A percentile compares a stretch with the other conserved stretches of the same genome.
These are phyloP conservation scores for Populus simonii DNA, from an alignment of 345 rosid species.

Conservation along the genomic window DNA sequence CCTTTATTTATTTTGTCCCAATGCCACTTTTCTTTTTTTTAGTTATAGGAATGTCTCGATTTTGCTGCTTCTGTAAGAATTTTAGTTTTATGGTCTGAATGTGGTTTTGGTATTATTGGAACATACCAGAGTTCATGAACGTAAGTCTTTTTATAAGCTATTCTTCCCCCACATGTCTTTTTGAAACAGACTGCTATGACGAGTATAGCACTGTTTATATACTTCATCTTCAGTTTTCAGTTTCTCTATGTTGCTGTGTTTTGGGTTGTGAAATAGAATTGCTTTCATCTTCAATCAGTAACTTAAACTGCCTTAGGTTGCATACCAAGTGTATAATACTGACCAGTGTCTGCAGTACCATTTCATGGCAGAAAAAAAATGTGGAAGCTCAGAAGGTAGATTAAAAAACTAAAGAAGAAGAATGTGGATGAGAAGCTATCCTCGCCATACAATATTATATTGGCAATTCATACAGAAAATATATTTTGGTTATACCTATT, in stretches of 20 bases:
- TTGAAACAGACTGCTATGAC: not conserved
- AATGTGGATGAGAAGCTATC: not conserved
- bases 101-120: not conserved
- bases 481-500: not conserved
- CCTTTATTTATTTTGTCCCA: not conserved
- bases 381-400: not conserved
- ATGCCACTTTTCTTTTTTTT: not conserved
- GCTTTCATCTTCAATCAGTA: not conserved
- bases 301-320: not conserved
- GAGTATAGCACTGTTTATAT: not conserved
- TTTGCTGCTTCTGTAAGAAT: not conserved
- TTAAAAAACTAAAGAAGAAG: not conserved
- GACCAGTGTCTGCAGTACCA: not conserved
- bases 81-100: not conserved
- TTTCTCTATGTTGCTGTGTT: not conserved
- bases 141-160: not conserved
- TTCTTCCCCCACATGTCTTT: not conserved
- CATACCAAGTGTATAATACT: not conserved
- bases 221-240: not conserved
- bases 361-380: not conserved
- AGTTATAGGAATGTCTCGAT: not conserved
- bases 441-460: not conserved
- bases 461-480: not conserved
- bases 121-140: not conserved
- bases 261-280: not conserved